Percentiles rank a stretch among this genome's conserved stretches.
Evolutionary conservation across 345 rosid species (phyloP).

Genomic region (Nasturtium officinale): DNA sequence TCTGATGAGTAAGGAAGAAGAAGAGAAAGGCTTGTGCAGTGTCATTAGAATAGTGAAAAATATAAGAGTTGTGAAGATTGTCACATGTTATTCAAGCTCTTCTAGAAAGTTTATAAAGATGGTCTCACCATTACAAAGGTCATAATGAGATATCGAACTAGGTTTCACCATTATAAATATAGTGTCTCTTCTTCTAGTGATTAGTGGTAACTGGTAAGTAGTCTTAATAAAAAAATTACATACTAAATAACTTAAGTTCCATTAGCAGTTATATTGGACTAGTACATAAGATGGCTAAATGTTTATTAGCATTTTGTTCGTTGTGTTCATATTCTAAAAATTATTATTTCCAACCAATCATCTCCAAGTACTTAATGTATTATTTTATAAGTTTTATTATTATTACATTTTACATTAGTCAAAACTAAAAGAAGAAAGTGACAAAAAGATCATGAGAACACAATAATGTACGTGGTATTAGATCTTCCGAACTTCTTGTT

Average conservation of each 20-base stretch:
- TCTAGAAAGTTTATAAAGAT: conserved; percentile 20
- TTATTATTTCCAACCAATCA: not conserved
- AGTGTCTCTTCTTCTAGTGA: conserved; percentile 35
- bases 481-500: conserved; percentile 71
- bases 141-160: conserved; percentile 36
- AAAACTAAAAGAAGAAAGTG: not conserved
- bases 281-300: not conserved
- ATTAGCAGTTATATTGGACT: not conserved
- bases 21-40: not conserved
- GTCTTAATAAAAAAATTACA: not conserved
- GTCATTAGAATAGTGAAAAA: conserved; percentile 49
- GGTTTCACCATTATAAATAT: conserved; percentile 30
- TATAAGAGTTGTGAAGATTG: conserved; percentile 49
- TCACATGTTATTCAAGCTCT: conserved; percentile 31
- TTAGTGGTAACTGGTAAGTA: conserved; percentile 33
- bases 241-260: not conserved
- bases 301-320: not conserved
- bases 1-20: conserved; percentile 14
- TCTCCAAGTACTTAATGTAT: not conserved
- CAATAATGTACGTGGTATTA: conserved; percentile 49
- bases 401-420: conserved; percentile 13
- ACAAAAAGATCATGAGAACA: conserved; percentile 18
- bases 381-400: conserved; percentile 22
- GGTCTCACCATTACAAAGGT: conserved; percentile 29
- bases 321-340: no score